Conservation (phyloP, 768 basidiomycete species). For the Butyriboletus loyo region DNA sequence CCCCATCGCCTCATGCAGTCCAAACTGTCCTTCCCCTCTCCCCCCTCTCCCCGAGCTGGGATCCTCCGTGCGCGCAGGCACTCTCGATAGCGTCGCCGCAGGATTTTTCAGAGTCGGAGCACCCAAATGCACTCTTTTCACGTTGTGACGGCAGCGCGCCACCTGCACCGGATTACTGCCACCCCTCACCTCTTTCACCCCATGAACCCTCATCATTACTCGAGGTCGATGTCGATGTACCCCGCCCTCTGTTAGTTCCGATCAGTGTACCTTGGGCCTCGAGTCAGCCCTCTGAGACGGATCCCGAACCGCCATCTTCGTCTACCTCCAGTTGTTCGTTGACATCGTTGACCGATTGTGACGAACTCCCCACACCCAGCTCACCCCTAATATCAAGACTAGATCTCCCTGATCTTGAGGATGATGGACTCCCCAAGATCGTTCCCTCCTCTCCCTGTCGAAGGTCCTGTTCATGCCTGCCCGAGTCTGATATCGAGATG, state of each 20-base stretch:
- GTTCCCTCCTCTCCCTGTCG: conserved; percentile 30
- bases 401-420: conserved; percentile 33
- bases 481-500: conserved; percentile 30
- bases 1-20: conserved; percentile 14
- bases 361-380: conserved; percentile 20
- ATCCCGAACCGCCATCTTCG: conserved; percentile 13
- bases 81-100: conserved; percentile 14
- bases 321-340: conserved; percentile 12
- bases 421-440: conserved; percentile 19
- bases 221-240: conserved; percentile 21
- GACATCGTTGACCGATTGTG: conserved; percentile 24
- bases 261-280: conserved; percentile 25
- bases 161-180: conserved; percentile 11
- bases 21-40: conserved; percentile 26
- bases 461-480: conserved; percentile 25
- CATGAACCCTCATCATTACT: conserved; percentile 22
- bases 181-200: conserved; percentile 16
- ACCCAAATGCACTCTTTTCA: conserved; percentile 18
- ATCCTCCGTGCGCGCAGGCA: conserved; percentile 8
- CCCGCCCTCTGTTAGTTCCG: conserved; percentile 17
- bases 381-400: conserved; percentile 33
- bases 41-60: conserved; percentile 37
- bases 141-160: conserved; percentile 9
- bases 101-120: conserved; percentile 18
- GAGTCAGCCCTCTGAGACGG: conserved; percentile 7